Conservation (phyloP, 2,329 filamentous ascomycete genomes). For the Colletotrichum tanaceti region DNA sequence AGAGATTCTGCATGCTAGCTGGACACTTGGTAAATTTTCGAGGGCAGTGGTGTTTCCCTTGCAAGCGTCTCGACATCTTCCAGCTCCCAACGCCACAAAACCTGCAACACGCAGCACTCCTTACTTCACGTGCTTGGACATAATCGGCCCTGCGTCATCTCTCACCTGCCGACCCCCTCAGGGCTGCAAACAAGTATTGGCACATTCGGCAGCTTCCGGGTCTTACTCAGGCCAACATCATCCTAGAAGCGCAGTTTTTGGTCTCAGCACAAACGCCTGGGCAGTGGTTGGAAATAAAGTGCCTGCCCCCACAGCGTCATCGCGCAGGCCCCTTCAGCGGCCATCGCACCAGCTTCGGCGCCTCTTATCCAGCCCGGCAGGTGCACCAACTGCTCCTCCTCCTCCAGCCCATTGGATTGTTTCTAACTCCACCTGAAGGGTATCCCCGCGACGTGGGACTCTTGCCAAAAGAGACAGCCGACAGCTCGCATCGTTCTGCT, state of each 20-base stretch:
- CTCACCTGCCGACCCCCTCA: conserved; percentile 24
- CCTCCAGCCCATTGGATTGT: conserved; percentile 31
- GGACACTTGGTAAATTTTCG: conserved; percentile 6
- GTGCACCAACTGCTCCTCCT: conserved; percentile 10
- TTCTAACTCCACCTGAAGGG: conserved; percentile 25
- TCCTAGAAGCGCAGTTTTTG: conserved; percentile 14
- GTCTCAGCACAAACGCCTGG: conserved; percentile 8
- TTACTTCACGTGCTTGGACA: conserved; percentile 6
- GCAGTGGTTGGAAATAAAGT: conserved; percentile 21
- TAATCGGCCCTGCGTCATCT: conserved; percentile 23
- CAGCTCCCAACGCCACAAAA: background rate
- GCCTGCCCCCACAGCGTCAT: conserved; percentile 34
- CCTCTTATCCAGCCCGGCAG: conserved; percentile 16
- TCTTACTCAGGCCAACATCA: conserved; percentile 14
- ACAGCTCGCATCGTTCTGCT: conserved; percentile 40
- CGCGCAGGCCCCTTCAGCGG: conserved; percentile 36
- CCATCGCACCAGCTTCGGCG: conserved; percentile 17
- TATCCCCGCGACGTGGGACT: conserved; percentile 23
- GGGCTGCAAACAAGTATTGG: conserved; percentile 29
- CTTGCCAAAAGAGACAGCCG: conserved; percentile 38
- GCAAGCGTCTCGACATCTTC: background rate
- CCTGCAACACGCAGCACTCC: background rate
- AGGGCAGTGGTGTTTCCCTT: background rate
- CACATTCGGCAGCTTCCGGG: conserved; percentile 32
- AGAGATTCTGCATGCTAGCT: conserved; percentile 8